Evolutionary conservation across 1,284 basidiomycete genomes (phyloP).

Genomic region (Golubevia pallescens): DNA sequence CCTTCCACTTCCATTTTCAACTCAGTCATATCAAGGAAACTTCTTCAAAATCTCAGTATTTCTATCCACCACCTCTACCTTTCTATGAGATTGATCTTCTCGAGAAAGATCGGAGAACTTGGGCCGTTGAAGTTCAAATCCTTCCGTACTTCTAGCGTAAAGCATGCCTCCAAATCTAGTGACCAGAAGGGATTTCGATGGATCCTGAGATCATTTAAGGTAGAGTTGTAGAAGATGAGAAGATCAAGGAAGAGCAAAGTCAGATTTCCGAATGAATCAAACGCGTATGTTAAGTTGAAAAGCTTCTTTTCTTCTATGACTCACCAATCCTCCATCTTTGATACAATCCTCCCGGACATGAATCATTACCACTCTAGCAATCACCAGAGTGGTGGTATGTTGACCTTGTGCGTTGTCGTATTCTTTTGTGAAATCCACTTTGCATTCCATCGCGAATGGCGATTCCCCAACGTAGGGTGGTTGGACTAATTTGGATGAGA

Average conservation of each 20-base stretch:
- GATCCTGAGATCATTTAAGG: slow-evolving; percentile 13
- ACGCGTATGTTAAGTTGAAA: not conserved
- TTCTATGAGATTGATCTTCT: not conserved
- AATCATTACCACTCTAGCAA: slow-evolving; percentile 32
- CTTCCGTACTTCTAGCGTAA: slow-evolving; percentile 25
- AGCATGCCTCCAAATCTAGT: slow-evolving; percentile 37
- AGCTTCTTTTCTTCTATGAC: too few species aligned
- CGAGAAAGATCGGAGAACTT: slow-evolving; percentile 11
- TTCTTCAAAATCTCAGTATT: not conserved
- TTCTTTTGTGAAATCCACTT: slow-evolving; percentile 30
- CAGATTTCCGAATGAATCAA: not conserved
- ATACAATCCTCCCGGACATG: slow-evolving; percentile 44
- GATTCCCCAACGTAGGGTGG: slow-evolving; percentile 41
- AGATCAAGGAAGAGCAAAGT: not conserved
- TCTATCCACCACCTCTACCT: not conserved
- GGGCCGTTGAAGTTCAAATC: slow-evolving; percentile 36
- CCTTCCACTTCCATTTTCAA: too few species aligned
- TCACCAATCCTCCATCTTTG: slow-evolving; percentile 6
- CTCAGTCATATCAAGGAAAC: too few species aligned
- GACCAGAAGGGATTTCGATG: slow-evolving; percentile 32
- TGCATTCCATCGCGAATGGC: slow-evolving; percentile 46
- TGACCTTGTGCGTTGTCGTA: slow-evolving; percentile 31
- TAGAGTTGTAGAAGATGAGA: slow-evolving; percentile 15
- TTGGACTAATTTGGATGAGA: slow-evolving; percentile 29
- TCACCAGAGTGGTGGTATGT: slow-evolving; percentile 39